Base-by-base conservation (phyloP, 2,329 filamentous ascomycete species). In the Diaporthe vexans region DNA sequence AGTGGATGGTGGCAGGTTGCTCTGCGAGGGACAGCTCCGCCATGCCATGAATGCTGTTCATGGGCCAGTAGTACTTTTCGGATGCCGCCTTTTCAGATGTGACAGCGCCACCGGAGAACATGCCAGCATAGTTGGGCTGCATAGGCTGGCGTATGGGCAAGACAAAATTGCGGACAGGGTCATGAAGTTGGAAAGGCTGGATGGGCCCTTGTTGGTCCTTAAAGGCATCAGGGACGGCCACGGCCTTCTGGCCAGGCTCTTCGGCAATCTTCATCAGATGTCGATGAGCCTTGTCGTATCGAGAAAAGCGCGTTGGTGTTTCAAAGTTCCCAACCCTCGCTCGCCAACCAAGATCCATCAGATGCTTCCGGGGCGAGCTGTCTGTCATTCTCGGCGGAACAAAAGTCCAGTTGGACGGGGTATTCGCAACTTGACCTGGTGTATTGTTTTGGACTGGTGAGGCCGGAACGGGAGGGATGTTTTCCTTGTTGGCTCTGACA, bases 31-130 rank as follows among this genome's bases (percentile, higher is more conserved):
- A 40, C 7, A 68, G 15, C 6, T 11, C 46, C 11, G 19, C 33
- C 8, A 37, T 11, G n/a, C 46, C 63, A 8, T 68, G 33, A n/a
- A 54, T 54, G 48, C 63, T 68, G 63, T 51, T 68, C 63, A 68
- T 68, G 63, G 63, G 63, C 63, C 63, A 68, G 9, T 68, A 68
- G 48, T 26, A 68, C 15, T 37, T 40, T 35, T 68, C 63, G 63
- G 63, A 40, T 35, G 48, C 48, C 7, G 21, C 8, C 19, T 37
- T 8, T 33, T 54, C 48, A 4, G 46, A 24, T 26, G n/a, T 48
- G n/a, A 13, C 21, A 68, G 29, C 4, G 13, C 48, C 63, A 29
- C 13, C n/a, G 1, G 63, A 11, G 7, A 40, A 51, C n/a, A 48
- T 17, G 17, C 15, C 19, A 24, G 13, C 15, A 13, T 35, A 40